Evolutionary conservation across 2,329 filamentous ascomycete genomes (phyloP).

Genomic region (Ilyonectria destructans): DNA sequence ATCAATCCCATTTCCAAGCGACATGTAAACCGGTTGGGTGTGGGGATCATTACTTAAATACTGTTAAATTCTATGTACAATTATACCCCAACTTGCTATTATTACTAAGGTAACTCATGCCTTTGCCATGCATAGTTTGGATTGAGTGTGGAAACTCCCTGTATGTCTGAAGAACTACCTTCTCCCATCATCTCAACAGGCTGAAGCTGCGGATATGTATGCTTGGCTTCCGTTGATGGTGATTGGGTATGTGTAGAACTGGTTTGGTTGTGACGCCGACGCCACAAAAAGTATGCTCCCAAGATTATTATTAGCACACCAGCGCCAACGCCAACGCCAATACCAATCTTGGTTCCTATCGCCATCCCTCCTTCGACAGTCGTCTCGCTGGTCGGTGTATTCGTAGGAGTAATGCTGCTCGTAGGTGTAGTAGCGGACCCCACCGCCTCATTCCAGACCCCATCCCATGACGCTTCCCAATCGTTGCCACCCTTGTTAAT

Average conservation of each 20-base stretch:
- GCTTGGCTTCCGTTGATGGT: neutral
- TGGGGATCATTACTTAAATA: too few species aligned
- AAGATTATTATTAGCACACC: neutral
- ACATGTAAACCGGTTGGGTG: too few species aligned
- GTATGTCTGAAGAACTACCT: neutral
- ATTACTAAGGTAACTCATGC: conserved; percentile 11
- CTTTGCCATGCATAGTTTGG: neutral
- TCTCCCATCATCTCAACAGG: neutral
- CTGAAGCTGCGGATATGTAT: neutral
- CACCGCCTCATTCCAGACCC: conserved; percentile 22
- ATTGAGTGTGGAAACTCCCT: neutral
- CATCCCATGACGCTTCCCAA: conserved; percentile 37
- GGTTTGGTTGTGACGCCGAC: neutral
- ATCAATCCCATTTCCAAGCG: too few species aligned
- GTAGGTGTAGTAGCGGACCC: neutral
- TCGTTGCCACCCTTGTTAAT: conserved; percentile 34
- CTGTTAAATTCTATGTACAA: too few species aligned
- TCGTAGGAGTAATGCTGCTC: neutral
- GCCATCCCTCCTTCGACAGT: neutral
- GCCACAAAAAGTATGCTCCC: neutral
- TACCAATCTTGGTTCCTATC: neutral
- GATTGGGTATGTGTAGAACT: neutral
- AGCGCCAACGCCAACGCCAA: neutral
- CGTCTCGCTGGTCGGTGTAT: neutral
- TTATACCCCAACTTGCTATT: too few species aligned